These are phyloP conservation scores for Ogataea trehalophila DNA, from an alignment of 805 yeast species.

Conservation along the genomic window DNA sequence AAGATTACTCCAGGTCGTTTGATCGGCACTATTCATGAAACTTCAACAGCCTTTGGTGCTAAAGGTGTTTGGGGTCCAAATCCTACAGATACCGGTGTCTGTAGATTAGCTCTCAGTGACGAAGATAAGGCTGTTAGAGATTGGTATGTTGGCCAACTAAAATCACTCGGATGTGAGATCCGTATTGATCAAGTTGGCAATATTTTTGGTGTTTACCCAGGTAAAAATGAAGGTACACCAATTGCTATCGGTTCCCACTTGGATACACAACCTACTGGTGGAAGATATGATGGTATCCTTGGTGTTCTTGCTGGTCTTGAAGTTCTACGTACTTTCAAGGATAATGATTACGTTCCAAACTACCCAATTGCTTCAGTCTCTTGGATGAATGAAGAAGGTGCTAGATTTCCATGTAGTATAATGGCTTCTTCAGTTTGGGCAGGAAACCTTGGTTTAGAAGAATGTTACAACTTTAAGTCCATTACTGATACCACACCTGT, in stretches of 20 bases:
- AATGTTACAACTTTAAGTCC: conserved; percentile 47
- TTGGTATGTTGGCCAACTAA: conserved; percentile 56
- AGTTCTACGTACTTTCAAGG: conserved; percentile 60
- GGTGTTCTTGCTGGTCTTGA: conserved; percentile 69
- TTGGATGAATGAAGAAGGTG: conserved; percentile 82
- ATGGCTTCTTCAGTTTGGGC: conserved; percentile 71
- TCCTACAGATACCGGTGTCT: conserved; percentile 60
- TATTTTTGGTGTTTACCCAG: conserved; percentile 62
- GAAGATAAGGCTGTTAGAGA: conserved; percentile 60
- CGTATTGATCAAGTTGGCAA: conserved; percentile 64
- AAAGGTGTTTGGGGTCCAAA: conserved; percentile 56
- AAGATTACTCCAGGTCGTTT: conserved; percentile 38
- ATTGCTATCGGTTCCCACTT: conserved; percentile 70
- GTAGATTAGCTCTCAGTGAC: conserved; percentile 58
- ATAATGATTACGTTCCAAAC: conserved; percentile 52
- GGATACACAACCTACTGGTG: conserved; percentile 78
- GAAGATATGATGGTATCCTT: conserved; percentile 67
- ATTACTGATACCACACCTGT: conserved; percentile 47
- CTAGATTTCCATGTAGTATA: conserved; percentile 64
- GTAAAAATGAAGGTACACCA: conserved; percentile 44
- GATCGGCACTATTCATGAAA: conserved; percentile 54
- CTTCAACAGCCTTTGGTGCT: conserved; percentile 56
- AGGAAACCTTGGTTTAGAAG: conserved; percentile 41
- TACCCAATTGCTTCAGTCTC: conserved; percentile 60
- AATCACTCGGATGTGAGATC: conserved; percentile 50